Percentiles rank a stretch among this genome's conserved stretches.
Evolutionary conservation across 2,329 filamentous ascomycete species (phyloP).

Genomic region (Penicillium expansum): DNA sequence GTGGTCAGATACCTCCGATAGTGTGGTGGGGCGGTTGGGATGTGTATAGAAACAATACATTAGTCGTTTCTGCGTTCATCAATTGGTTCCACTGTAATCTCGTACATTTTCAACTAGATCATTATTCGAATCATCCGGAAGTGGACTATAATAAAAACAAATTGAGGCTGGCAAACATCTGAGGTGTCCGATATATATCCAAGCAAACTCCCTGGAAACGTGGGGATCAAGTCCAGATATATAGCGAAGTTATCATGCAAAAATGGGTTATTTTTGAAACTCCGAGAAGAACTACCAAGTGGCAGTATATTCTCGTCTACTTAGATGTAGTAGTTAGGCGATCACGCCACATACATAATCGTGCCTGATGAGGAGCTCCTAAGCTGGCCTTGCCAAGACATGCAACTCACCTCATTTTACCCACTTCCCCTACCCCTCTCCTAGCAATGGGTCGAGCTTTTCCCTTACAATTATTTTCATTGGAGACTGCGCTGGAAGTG

Average conservation of each 20-base stretch:
- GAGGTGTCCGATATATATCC: background rate
- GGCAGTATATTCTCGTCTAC: background rate
- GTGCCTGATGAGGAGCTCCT: background rate
- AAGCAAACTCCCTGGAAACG: background rate
- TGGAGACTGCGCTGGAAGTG: background rate
- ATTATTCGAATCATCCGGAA: background rate
- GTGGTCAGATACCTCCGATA: conserved; percentile 24
- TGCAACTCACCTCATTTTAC: conserved; percentile 12
- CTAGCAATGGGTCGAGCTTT: background rate
- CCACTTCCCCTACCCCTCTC: conserved; percentile 14
- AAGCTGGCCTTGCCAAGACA: conserved; percentile 15
- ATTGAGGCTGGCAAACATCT: background rate
- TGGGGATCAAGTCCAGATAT: background rate
- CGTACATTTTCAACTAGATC: background rate
- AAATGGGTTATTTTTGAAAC: background rate
- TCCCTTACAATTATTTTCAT: background rate
- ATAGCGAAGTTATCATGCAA: background rate
- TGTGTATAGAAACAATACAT: conserved; percentile 44
- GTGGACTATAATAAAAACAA: background rate
- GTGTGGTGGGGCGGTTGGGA: conserved; percentile 32
- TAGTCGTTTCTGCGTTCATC: conserved; percentile 29
- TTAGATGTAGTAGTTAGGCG: background rate
- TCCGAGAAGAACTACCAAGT: background rate
- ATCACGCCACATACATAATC: background rate
- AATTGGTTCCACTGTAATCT: background rate